Conservation (phyloP, 805 yeast genomes). For the Ogataea henricii region DNA sequence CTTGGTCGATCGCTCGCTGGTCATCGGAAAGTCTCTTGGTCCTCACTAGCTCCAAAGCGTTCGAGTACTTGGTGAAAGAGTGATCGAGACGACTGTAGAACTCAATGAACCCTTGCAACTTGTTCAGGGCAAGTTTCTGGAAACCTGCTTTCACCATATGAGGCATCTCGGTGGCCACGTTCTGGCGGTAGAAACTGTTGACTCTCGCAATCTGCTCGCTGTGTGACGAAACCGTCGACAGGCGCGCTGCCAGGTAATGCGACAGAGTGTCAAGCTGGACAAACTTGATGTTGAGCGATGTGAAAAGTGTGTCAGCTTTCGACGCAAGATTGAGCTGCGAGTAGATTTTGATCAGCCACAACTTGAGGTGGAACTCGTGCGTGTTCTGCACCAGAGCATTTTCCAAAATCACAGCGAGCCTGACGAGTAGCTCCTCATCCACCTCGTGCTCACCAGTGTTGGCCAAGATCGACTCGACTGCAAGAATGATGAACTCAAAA, state of each 20-base stretch:
- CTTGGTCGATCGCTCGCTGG: conserved; percentile 12
- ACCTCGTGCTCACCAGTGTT: conserved; percentile 15
- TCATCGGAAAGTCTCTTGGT: conserved; percentile 35
- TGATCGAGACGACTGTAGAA: conserved; percentile 53
- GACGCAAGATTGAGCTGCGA: conserved; percentile 55
- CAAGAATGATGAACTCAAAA: conserved; percentile 63
- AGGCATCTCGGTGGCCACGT: conserved; percentile 53
- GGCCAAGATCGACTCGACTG: conserved; percentile 41
- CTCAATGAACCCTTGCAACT: conserved; percentile 64
- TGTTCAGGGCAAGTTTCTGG: conserved; percentile 61
- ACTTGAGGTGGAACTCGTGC: conserved; percentile 69
- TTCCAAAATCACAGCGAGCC: conserved; percentile 59
- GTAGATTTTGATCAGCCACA: conserved; percentile 73
- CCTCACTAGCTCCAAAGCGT: conserved; percentile 38
- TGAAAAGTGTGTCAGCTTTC: conserved; percentile 52
- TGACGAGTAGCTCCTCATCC: conserved; percentile 30
- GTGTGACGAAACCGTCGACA: conserved; percentile 42
- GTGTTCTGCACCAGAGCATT: conserved; percentile 54
- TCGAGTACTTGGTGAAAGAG: conserved; percentile 50
- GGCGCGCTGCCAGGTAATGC: conserved; percentile 51
- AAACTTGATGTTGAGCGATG: conserved; percentile 63
- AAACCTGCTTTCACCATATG: conserved; percentile 54
- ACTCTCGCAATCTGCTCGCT: conserved; percentile 39
- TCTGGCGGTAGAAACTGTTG: conserved; percentile 50
- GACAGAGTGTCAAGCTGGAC: conserved; percentile 75